phyloP scores from a whole-genome alignment of 75 land plant species.

The Cunninghamia lanceolata region DNA sequence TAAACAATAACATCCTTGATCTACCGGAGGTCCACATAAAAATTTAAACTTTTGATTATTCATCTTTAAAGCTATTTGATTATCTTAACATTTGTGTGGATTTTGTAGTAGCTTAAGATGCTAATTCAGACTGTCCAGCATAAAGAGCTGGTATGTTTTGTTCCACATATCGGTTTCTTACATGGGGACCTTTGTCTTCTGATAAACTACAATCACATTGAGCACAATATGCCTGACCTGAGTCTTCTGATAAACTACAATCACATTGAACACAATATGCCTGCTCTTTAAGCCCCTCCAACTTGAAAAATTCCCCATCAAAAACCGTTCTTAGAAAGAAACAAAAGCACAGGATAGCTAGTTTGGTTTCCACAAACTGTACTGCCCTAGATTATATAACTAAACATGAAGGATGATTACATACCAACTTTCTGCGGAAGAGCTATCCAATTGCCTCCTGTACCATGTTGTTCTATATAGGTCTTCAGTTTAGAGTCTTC shows the following conservation, averaged over 20 bases:
- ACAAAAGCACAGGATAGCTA: not conserved
- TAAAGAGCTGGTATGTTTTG: too few species aligned
- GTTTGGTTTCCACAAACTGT: not conserved
- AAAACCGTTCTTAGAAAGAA: too few species aligned
- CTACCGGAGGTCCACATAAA: too few species aligned
- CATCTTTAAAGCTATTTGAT: too few species aligned
- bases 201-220: not conserved
- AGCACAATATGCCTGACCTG: not conserved
- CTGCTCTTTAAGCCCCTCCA: not conserved
- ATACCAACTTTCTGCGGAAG: constrained; percentile 37
- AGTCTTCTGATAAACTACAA: not conserved
- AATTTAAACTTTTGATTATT: too few species aligned
- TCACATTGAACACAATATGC: not conserved
- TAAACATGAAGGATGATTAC: not conserved
- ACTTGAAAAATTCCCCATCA: not conserved
- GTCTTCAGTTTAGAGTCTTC: constrained; percentile 53
- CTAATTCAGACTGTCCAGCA: too few species aligned
- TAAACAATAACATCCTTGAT: too few species aligned
- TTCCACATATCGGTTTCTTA: too few species aligned
- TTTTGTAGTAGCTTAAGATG: too few species aligned
- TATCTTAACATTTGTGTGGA: too few species aligned
- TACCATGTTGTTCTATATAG: constrained; percentile 56
- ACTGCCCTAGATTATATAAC: too few species aligned
- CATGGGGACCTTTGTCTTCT: too few species aligned
- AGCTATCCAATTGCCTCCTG: constrained; percentile 17